Base-by-base conservation (phyloP, 139 green algal species). In the Micractinium sp. region DNA sequence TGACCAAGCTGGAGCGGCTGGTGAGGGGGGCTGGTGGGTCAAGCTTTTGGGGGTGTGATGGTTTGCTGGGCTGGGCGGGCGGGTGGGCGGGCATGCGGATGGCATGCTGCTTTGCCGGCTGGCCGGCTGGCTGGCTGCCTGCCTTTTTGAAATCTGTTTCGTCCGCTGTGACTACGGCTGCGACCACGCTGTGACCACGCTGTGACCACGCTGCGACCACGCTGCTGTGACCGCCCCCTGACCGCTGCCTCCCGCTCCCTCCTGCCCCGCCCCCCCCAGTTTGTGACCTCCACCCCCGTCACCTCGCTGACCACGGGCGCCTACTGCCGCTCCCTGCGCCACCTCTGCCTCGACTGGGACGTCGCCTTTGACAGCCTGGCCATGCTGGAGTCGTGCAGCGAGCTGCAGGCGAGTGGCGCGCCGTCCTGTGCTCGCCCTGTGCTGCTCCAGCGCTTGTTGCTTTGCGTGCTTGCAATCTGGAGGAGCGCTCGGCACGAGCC, bases 261-360 rank as follows among this genome's bases (percentile, higher is more conserved):
- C 29, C 80, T 31, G 3, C 47, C 80, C 31, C 80, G 2, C 47
- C 5, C 12, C 31, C 18, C 12, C 31, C 82, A 87, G 82, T 87
- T 87, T 87, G 82, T 87, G 23, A 87, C 82, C 25, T 77, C 56
- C 63, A 87, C 63, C 1, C 82, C 82, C 3, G 63, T 79, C 4
- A 79, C 82, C 3, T 41, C 38, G 2, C 63, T 87, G 63, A 3
- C 69, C 33, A 7, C 63, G 61, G 82, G 82, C 18, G 5, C 82
- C 66, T 87, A 87, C 66, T 87, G 82, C 82, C 41, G 47, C n/a
- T 79, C 36, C 16, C 69, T 87, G 82, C 82, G 82, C 36, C 82
- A 87, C 61, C 63, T 87, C 63, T 87, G 82, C 82, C 35, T 87
- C 1, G 82, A 87, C 61, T 87, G 82, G 82, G 82, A 87, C 23